Evolutionary conservation across 345 rosid genomes (phyloP), one percentile per base, ranked within the genome.

Genomic region (Erodium maritimum): DNA sequence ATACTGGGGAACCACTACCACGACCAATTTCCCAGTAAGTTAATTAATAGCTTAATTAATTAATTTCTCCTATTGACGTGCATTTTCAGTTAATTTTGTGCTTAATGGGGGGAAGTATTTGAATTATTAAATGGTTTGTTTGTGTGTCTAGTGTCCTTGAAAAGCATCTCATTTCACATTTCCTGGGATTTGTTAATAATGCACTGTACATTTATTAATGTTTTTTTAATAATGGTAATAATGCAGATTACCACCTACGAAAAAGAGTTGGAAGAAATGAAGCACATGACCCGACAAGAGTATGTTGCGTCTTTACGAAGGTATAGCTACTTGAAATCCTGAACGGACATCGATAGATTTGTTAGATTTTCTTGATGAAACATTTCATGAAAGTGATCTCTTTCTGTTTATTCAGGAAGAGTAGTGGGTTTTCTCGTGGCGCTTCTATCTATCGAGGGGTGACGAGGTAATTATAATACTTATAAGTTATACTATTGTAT

Each of bases 391-490:
- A n/a, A 56, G 9, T 37, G 34, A 45, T 18, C 21, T 25, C 57
- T 55, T 17, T 6, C 18, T 21, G 58, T 6, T 19, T 22, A 45
- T 9, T 21, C 76, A 91, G 97, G 80, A 91, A 91, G 72, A 91
- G 97, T 60, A 91, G 96, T 76, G 97, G 96, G 53, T 91, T 91
- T 72, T 91, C 97, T 61, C 84, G 97, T 29, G 97, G 97, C 59
- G 96, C 97, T 54, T 91, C 97, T 33, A 80, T 88, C 54, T 91
- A 91, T 69, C 75, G 96, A 51, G 97, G 97, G 11, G 97, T 91
- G 52, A 91, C 97, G 52, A 91, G 97, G 97, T 90, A 67, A 4
- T 18, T 37, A 21, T 63, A n/a, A n/a, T n/a, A n/a, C n/a, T n/a
- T n/a, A n/a, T n/a, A n/a, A n/a, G n/a, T n/a, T n/a, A n/a, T n/a